Conservation (phyloP, 2,329 filamentous ascomycete genomes). For the Cordyceps militaris region DNA sequence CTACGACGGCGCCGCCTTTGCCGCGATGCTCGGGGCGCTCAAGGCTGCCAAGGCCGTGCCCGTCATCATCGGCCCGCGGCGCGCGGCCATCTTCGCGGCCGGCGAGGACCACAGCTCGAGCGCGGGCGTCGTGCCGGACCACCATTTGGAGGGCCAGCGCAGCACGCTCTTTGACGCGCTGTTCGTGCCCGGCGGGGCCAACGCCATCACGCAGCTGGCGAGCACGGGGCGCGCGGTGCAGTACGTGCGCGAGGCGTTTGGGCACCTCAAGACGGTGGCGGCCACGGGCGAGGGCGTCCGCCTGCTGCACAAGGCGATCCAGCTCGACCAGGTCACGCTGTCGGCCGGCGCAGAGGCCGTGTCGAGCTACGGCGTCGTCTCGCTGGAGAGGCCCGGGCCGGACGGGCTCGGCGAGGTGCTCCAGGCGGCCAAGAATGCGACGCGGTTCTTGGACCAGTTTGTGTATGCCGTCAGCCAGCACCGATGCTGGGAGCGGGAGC, state of each 20-base stretch:
- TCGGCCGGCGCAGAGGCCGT: slow-evolving; percentile 40
- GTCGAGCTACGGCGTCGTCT: slow-evolving; percentile 73
- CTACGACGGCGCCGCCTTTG: slow-evolving; percentile 61
- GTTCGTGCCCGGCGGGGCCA: slow-evolving; percentile 66
- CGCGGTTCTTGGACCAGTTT: slow-evolving; percentile 64
- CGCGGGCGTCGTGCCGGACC: slow-evolving; percentile 58
- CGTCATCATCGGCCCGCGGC: slow-evolving; percentile 63
- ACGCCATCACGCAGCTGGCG: slow-evolving; percentile 54
- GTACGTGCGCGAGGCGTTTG: slow-evolving; percentile 75
- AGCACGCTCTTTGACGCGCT: slow-evolving; percentile 76
- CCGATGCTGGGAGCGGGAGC: slow-evolving; percentile 65
- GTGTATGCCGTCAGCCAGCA: slow-evolving; percentile 64
- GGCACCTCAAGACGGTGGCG: slow-evolving; percentile 72
- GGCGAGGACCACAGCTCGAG: slow-evolving; percentile 41
- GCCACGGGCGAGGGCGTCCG: slow-evolving; percentile 66
- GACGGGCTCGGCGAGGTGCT: slow-evolving; percentile 55
- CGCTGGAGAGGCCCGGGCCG: slow-evolving; percentile 46
- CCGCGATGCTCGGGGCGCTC: slow-evolving; percentile 56
- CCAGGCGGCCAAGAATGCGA: slow-evolving; percentile 58
- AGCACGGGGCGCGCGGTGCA: slow-evolving; percentile 67
- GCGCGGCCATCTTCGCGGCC: slow-evolving; percentile 57
- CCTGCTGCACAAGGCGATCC: slow-evolving; percentile 47
- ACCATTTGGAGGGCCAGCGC: slow-evolving; percentile 73
- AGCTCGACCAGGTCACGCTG: slow-evolving; percentile 29
- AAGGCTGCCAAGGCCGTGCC: slow-evolving; percentile 57